Evolutionary conservation across 2,329 filamentous ascomycete genomes (phyloP), one percentile per base, ranked within the genome.

Genomic region (Blastomyces percursus): DNA sequence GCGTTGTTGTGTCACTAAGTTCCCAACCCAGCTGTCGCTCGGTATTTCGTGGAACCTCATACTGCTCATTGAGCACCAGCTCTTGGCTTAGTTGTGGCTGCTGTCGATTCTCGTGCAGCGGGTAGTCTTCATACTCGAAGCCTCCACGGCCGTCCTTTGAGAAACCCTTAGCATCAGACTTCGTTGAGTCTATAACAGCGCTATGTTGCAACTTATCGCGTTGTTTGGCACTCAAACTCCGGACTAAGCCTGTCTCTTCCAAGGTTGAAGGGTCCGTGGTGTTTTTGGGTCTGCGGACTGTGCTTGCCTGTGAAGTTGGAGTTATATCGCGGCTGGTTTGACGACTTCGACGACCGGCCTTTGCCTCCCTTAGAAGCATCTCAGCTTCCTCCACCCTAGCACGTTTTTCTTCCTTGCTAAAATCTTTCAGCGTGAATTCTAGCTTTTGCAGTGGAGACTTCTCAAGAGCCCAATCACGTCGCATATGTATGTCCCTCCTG

Each of bases 321-420:
- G 42, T 56, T 40, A 61, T 62, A 55, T 66, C 64, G 12, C 61
- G 64, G 42, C 62, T 61, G 12, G 62, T 35, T 5, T 54, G 63
- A 14, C 64, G 62, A 44, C 52, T 65, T 35, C 61, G 60, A 58
- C 56, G 59, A 50, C 58, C 52, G 55, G 40, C 35, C 9, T 67
- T 66, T 30, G 73, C 70, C 70, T 93, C 86, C 68, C 86, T 84
- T 21, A 87, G 83, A 52, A 84, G 83, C 67, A 86, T 81, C 73
- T 96, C 93, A 6, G 91, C 91, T 69, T 93, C 89, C 72, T 91
- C 84, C 4, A 93, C 85, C 56, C 90, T 84, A 9, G 91, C 91
- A 66, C 93, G 84, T 75, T 96, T 95, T 76, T 96, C 92, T 76
- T 96, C 92, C 74, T 96, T 97, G 74, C 89, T 96, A 75, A 96